Evolutionary conservation across 495 filamentous ascomycete genomes (phyloP), one percentile per base, ranked within the genome.

Genomic region (Xylaria castorea): DNA sequence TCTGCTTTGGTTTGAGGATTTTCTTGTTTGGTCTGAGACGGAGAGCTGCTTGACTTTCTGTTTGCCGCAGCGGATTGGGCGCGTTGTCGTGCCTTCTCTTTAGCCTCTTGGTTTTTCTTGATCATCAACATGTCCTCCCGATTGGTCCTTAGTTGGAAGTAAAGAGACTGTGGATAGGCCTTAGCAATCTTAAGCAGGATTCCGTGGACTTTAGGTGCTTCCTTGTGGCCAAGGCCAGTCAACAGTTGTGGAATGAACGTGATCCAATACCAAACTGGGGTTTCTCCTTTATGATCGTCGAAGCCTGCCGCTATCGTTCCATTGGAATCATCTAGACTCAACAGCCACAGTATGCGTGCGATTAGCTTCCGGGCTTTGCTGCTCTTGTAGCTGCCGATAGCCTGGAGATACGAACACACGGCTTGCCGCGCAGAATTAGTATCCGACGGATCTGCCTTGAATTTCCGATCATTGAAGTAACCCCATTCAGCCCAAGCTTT

Each of bases 401-500:
- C 97, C 80, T 99, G 97, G 44, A 98, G 85, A 78, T 98, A 99
- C 76, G 95, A 98, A 73, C 94, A 97, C 22, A 98, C 88, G 0
- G 97, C 96, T 82, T 95, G 95, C 71, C 91, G 92, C 3, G 95
- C 97, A 68, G 92, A 87, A 55, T 89, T 89, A 68, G 95, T 87
- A 75, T 97, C 91, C 2, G 86, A 83, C 0, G 94, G 91, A 71
- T 97, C 91, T 66, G 92, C 91, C 82, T 97, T 98, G 86, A 97
- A 99, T 46, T 94, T 91, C 66, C 92, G 89, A 79, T 99, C 97
- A 79, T 96, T 98, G 84, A 97, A 99, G 76, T 95, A 93, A 58
- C 95, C 97, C 97, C 97, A 99, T 82, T 98, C 97, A 70, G 96
- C 95, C 97, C 97, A 99, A 6, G 97, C 97, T 81, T 99, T 99